Evolutionary conservation across 2,329 filamentous ascomycete genomes (phyloP).

Genomic region (Aspergillus eucalypticola): DNA sequence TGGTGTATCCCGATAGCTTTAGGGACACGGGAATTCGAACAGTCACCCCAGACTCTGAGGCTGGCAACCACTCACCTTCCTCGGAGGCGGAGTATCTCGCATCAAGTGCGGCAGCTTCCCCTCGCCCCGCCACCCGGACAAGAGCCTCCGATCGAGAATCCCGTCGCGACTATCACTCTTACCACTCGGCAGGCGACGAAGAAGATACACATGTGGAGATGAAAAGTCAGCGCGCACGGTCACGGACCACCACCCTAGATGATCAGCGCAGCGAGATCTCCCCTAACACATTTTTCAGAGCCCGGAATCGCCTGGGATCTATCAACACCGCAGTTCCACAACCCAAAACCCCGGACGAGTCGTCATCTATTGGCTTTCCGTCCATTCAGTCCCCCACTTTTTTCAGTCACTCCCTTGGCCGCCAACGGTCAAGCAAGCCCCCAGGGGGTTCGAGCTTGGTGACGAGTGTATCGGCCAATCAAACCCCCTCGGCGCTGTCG

Average conservation of each 20-base stretch:
- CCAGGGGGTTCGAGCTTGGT: slow-evolving; percentile 29
- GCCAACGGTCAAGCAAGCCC: slow-evolving; percentile 38
- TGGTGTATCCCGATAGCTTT: slow-evolving; percentile 49
- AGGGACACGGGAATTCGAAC: slow-evolving; percentile 47
- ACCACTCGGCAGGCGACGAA: slow-evolving; percentile 35
- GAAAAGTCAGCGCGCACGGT: slow-evolving; percentile 40
- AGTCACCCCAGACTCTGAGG: slow-evolving; percentile 48
- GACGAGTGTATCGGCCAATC: slow-evolving; percentile 29
- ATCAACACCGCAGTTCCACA: slow-evolving; percentile 40
- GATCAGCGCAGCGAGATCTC: slow-evolving; percentile 44
- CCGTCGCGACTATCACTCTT: slow-evolving; percentile 33
- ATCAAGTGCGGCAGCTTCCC: slow-evolving; percentile 36
- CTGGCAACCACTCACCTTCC: slow-evolving; percentile 39
- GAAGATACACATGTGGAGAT: slow-evolving; percentile 35
- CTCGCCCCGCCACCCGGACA: slow-evolving; percentile 38
- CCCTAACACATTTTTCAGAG: slow-evolving; percentile 34
- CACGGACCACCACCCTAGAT: slow-evolving; percentile 44
- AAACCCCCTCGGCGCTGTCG: slow-evolving; percentile 37
- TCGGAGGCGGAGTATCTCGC: slow-evolving; percentile 40
- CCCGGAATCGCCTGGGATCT: slow-evolving; percentile 42
- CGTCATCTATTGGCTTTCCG: slow-evolving; percentile 50
- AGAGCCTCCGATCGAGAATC: slow-evolving; percentile 36
- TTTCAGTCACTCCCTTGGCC: slow-evolving; percentile 32
- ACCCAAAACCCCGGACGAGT: slow-evolving; percentile 41
- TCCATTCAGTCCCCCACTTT: slow-evolving; percentile 48